Conservation (phyloP, 106 monocot species). For the Ottelia alismoides region DNA sequence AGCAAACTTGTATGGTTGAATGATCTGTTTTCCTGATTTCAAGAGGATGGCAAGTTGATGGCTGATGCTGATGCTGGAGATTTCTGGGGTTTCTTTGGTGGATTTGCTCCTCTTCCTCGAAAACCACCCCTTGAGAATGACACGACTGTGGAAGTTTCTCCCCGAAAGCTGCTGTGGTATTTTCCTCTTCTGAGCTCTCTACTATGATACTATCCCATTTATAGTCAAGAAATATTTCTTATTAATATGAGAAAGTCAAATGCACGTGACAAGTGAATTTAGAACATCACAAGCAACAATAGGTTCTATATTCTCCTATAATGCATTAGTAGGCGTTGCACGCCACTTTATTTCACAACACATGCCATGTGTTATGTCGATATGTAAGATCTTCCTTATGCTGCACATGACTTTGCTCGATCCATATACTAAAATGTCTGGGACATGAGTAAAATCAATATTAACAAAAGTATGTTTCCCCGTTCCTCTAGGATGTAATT, state of each 20-base stretch:
- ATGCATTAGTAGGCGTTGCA: too few relatives aligned
- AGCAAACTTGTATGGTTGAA: not conserved
- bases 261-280: not conserved
- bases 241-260: not conserved
- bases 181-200: not conserved
- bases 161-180: constrained; percentile 59
- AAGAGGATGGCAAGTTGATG: constrained; percentile 83
- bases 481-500: too few relatives aligned
- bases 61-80: constrained; percentile 82
- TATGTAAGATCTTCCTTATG: too few relatives aligned
- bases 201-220: not conserved
- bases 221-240: not conserved
- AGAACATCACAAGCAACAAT: too few relatives aligned
- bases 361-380: too few relatives aligned
- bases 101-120: constrained; percentile 86
- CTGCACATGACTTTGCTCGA: too few relatives aligned
- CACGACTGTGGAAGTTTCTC: constrained; percentile 13
- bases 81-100: constrained; percentile 87
- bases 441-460: too few relatives aligned
- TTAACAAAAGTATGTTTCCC: too few relatives aligned
- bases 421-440: too few relatives aligned
- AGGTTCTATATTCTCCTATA: too few relatives aligned
- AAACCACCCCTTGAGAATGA: constrained; percentile 31
- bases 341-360: too few relatives aligned
- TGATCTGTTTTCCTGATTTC: not conserved